Conservation (phyloP, 306 rosid species). For the Dryas drummondii region DNA sequence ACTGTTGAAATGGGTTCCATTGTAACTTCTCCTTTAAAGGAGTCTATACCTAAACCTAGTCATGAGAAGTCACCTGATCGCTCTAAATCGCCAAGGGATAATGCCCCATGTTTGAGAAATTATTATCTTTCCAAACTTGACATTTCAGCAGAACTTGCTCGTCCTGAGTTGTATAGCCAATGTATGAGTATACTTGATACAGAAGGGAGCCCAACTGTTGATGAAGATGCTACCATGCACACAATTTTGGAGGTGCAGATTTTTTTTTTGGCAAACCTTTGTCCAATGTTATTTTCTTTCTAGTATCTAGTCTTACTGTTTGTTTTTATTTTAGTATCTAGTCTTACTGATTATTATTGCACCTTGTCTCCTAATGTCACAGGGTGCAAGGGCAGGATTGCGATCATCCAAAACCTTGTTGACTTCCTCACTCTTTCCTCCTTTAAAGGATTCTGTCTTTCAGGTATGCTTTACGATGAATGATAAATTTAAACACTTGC, state of each 20-base stretch:
- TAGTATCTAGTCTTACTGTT: constrained; percentile 2
- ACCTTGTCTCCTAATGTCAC: constrained; percentile 30
- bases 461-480: constrained; percentile 53
- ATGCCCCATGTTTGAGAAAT: constrained; percentile 48
- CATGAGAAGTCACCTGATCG: constrained; percentile 47
- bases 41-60: constrained; percentile 34
- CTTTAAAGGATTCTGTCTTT: constrained; percentile 54
- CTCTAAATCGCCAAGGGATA: constrained; percentile 37
- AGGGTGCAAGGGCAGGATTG: constrained; percentile 60
- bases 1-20: constrained; percentile 55
- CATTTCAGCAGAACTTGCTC: constrained; percentile 66
- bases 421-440: constrained; percentile 56
- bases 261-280: constrained; percentile 10
- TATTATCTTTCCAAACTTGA: constrained; percentile 89
- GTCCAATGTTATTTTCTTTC: not conserved
- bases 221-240: constrained; percentile 41
- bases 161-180: constrained; percentile 65
- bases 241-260: constrained; percentile 57
- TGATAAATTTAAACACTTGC: not conserved
- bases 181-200: constrained; percentile 55
- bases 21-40: constrained; percentile 55
- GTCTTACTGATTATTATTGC: constrained; percentile 11
- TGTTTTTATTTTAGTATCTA: not conserved
- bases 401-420: constrained; percentile 39
- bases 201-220: constrained; percentile 42